Evolutionary conservation across 371 early-diverging fungal genomes (phyloP).

Genomic region (Mucor irregularis): DNA sequence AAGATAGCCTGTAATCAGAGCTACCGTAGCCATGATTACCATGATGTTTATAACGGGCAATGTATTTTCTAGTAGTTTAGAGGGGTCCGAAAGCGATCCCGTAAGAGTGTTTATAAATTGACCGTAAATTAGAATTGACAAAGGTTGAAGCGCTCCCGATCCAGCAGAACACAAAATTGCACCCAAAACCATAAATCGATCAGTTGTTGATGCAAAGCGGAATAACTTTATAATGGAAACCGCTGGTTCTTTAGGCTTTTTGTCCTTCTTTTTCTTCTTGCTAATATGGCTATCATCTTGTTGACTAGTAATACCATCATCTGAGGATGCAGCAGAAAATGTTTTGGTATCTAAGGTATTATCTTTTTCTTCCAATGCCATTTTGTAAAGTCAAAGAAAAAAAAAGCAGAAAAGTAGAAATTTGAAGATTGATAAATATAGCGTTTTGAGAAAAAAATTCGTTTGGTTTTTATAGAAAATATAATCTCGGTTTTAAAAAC

Average conservation of each 20-base stretch:
- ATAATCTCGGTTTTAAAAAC: too few species aligned
- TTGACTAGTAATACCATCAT: too few species aligned
- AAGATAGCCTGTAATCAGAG: conserved; percentile 29
- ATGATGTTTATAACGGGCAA: conserved; percentile 29
- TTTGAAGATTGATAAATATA: too few species aligned
- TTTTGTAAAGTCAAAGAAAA: too few species aligned
- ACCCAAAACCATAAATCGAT: conserved; percentile 23
- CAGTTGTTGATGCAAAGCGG: conserved; percentile 31
- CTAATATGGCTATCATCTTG: too few species aligned
- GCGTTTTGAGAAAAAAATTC: too few species aligned
- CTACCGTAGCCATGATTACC: conserved; percentile 37
- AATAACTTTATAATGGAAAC: conserved; percentile 33
- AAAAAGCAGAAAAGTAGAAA: too few species aligned
- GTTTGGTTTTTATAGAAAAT: too few species aligned
- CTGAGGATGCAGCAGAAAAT: too few species aligned
- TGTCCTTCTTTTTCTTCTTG: conserved; percentile 27
- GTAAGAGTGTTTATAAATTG: conserved; percentile 18
- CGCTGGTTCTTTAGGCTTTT: conserved; percentile 28
- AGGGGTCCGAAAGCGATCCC: not conserved
- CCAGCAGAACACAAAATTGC: conserved; percentile 27
- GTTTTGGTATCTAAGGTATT: too few species aligned
- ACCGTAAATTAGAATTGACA: conserved; percentile 39
- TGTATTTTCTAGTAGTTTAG: conserved; percentile 6
- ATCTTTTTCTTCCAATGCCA: too few species aligned
- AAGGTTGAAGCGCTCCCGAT: conserved; percentile 39